Percentiles rank a stretch among this genome's conserved stretches.
Conservation (phyloP, 257 asterid genomes). For the Przewalskia tangutica region DNA sequence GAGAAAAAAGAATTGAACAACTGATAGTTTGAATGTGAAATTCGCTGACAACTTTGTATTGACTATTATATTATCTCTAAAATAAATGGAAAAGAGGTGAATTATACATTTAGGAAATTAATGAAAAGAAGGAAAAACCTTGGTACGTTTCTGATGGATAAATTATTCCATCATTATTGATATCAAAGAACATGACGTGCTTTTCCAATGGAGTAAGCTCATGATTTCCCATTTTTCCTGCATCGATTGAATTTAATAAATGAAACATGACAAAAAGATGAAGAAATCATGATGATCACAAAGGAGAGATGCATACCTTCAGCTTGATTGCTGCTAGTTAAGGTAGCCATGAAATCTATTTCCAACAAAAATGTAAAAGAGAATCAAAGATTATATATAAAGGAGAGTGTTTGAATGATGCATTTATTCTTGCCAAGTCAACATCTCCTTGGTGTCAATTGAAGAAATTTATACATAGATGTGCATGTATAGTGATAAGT, state of each 20-base stretch:
- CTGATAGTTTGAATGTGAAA: too few species aligned
- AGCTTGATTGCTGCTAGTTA: neutral
- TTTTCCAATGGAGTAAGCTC: slow-evolving; percentile 32
- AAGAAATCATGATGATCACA: neutral
- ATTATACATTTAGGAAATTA: neutral
- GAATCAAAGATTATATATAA: too few species aligned
- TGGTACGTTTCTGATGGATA: slow-evolving; percentile 46
- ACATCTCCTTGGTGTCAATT: neutral
- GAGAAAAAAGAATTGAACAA: too few species aligned
- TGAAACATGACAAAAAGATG: neutral
- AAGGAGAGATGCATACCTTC: neutral
- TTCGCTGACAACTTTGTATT: too few species aligned
- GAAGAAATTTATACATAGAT: neutral
- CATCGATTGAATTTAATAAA: neutral
- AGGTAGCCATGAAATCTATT: neutral
- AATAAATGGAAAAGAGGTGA: neutral
- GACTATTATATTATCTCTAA: too few species aligned
- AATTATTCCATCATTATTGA: slow-evolving; percentile 42
- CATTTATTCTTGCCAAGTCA: neutral
- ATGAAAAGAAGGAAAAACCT: slow-evolving; percentile 15
- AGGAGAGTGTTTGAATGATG: too few species aligned
- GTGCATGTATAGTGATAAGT: too few species aligned
- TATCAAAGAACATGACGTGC: slow-evolving; percentile 57
- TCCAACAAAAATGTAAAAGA: neutral
- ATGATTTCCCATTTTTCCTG: neutral